Evolutionary conservation across 2,329 filamentous ascomycete genomes (phyloP).

Genomic region (Diaporthe citriasiana): DNA sequence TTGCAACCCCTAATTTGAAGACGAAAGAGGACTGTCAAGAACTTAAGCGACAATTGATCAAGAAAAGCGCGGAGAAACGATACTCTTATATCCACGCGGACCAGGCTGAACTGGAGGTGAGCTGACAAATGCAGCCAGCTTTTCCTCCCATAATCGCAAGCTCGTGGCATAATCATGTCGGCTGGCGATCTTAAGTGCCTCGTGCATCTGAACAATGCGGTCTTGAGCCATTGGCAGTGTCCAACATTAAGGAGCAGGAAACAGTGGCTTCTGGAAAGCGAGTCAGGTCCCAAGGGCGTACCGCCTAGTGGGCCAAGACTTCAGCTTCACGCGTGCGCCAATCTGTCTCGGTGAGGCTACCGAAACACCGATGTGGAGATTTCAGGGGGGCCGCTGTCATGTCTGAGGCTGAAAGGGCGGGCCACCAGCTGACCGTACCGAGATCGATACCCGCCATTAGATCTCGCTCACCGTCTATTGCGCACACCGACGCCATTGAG

Average conservation of each 20-base stretch:
- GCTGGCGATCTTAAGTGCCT: conserved; percentile 14
- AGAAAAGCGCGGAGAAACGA: no score
- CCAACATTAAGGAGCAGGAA: background rate
- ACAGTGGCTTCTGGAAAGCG: background rate
- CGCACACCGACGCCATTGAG: background rate
- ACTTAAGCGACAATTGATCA: no score
- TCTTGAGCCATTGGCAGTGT: background rate
- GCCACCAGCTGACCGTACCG: conserved; percentile 14
- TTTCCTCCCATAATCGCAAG: background rate
- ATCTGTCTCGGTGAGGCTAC: conserved; percentile 27
- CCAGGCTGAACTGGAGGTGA: background rate
- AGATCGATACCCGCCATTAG: background rate
- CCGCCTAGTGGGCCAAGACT: conserved; percentile 20
- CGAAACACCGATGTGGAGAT: conserved; percentile 34
- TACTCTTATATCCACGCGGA: no score
- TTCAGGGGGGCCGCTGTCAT: conserved; percentile 12
- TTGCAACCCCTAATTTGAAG: background rate
- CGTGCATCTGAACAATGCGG: conserved; percentile 25
- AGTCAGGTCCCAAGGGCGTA: conserved; percentile 1
- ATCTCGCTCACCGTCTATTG: background rate
- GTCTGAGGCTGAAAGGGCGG: conserved; percentile 16
- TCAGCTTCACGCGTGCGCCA: conserved; percentile 26
- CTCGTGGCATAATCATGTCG: conserved; percentile 9
- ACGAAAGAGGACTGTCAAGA: background rate
- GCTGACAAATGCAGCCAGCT: conserved; percentile 26